A percentile compares a stretch with the other conserved stretches of the same genome.
Evolutionary conservation across 768 basidiomycete species (phyloP).

Genomic region (Mycena galopus): DNA sequence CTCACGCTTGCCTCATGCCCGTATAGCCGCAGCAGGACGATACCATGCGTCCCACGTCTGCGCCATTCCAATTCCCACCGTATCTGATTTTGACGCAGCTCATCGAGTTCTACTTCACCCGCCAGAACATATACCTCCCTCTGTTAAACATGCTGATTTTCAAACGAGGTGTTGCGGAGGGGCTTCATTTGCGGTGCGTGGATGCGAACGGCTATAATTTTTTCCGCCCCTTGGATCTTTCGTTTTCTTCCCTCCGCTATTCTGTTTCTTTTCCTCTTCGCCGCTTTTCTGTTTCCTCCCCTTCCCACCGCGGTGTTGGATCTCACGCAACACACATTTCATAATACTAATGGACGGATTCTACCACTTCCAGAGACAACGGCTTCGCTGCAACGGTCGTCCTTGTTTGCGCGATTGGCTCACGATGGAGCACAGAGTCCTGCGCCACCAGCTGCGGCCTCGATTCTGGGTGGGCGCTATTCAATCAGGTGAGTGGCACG

Average conservation of each 20-base stretch:
- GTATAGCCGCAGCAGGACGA: constrained; percentile 4
- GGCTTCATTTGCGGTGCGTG: constrained; percentile 56
- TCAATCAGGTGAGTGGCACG: constrained; percentile 67
- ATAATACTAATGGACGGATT: no score
- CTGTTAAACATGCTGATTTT: constrained; percentile 83
- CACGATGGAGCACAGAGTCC: constrained; percentile 70
- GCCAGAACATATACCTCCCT: constrained; percentile 69
- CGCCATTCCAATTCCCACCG: constrained; percentile 53
- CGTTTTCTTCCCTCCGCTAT: no score
- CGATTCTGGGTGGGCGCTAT: constrained; percentile 76
- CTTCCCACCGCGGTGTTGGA: no score
- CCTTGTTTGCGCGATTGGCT: constrained; percentile 78
- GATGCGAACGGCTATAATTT: no score
- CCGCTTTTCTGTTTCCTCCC: no score
- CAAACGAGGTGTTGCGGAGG: constrained; percentile 60
- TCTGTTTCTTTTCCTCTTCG: no score
- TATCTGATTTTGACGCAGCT: constrained; percentile 66
- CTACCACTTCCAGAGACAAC: constrained; percentile 51
- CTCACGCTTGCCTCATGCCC: no score
- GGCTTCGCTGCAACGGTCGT: constrained; percentile 72
- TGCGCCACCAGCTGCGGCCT: constrained; percentile 22
- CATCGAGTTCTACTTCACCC: constrained; percentile 75
- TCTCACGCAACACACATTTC: no score
- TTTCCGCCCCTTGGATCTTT: no score
- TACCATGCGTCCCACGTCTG: background rate